Evolutionary conservation across 352 stramenopile genomes (phyloP).

Genomic region (Phytophthora boehmeriae): DNA sequence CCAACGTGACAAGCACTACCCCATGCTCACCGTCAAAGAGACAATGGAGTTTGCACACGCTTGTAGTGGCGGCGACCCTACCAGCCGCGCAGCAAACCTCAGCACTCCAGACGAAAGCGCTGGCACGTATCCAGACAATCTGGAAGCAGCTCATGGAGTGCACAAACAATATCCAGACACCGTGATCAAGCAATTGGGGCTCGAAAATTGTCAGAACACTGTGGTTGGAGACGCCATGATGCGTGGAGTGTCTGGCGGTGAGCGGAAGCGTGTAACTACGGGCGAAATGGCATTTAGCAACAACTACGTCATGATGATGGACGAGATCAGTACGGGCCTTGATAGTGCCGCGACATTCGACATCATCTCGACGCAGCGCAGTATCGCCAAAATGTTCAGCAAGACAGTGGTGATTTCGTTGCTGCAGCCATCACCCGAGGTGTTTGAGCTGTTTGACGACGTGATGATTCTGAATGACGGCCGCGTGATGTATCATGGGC

Average conservation of each 20-base stretch:
- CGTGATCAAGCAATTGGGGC: conserved; percentile 16
- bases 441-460: conserved; percentile 91
- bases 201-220: conserved; percentile 24
- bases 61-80: conserved; percentile 21
- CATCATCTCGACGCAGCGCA: conserved; percentile 12
- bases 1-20: conserved; percentile 31
- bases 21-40: conserved; percentile 29
- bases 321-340: conserved; percentile 23
- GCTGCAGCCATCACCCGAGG: conserved; percentile 89
- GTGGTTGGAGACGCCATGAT: conserved; percentile 22
- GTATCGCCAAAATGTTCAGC: conserved; percentile 19
- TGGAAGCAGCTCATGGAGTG: conserved; percentile 8
- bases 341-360: conserved; percentile 15
- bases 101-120: not conserved
- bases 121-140: not conserved
- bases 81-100: conserved; percentile 3
- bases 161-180: conserved; percentile 10
- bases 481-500: conserved; percentile 82
- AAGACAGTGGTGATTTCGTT: conserved; percentile 64
- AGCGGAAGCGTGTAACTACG: conserved; percentile 22
- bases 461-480: conserved; percentile 89
- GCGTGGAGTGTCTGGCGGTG: conserved; percentile 18
- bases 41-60: conserved; percentile 30
- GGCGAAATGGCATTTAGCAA: conserved; percentile 21
- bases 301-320: conserved; percentile 21